phyloP scores from a whole-genome alignment of 768 basidiomycete genomes.

The Lactifluus echinatus region DNA sequence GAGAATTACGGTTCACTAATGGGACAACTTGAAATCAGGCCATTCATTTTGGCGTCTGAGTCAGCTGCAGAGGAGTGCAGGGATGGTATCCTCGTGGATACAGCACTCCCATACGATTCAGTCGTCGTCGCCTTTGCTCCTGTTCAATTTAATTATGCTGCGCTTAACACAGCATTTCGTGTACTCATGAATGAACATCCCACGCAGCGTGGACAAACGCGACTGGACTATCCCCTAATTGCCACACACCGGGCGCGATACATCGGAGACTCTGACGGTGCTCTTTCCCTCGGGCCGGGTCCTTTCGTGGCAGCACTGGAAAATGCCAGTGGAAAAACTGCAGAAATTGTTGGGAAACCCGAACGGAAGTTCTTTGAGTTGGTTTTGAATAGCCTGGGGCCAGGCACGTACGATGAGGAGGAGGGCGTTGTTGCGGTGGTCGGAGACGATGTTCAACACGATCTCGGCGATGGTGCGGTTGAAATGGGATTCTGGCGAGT shows the following conservation, averaged over 20 bases:
- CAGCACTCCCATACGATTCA: conserved; percentile 37
- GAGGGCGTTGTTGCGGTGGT: conserved; percentile 41
- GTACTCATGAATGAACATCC: conserved; percentile 35
- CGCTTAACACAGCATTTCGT: conserved; percentile 59
- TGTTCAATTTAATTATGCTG: conserved; percentile 35
- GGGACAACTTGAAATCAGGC: too few relatives aligned
- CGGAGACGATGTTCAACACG: conserved; percentile 59
- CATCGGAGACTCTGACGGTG: conserved; percentile 36
- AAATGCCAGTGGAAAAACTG: conserved; percentile 37
- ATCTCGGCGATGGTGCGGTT: conserved; percentile 53
- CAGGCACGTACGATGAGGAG: conserved; percentile 19
- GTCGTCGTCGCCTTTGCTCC: conserved; percentile 62
- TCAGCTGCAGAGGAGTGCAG: conserved; percentile 24
- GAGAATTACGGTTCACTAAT: too few relatives aligned
- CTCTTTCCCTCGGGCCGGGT: conserved; percentile 58
- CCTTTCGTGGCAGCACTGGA: conserved; percentile 63
- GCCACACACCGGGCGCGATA: conserved; percentile 54
- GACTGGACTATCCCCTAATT: conserved; percentile 34
- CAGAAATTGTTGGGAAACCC: conserved; percentile 59
- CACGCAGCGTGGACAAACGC: conserved; percentile 6
- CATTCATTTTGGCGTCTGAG: conserved; percentile 28
- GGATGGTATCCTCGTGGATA: conserved; percentile 9
- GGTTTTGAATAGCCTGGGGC: conserved; percentile 39
- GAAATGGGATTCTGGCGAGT: conserved; percentile 55
- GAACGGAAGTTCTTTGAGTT: conserved; percentile 48